phyloP scores from a whole-genome alignment of 2,329 filamentous ascomycete genomes.

The Cytospora chrysosperma region DNA sequence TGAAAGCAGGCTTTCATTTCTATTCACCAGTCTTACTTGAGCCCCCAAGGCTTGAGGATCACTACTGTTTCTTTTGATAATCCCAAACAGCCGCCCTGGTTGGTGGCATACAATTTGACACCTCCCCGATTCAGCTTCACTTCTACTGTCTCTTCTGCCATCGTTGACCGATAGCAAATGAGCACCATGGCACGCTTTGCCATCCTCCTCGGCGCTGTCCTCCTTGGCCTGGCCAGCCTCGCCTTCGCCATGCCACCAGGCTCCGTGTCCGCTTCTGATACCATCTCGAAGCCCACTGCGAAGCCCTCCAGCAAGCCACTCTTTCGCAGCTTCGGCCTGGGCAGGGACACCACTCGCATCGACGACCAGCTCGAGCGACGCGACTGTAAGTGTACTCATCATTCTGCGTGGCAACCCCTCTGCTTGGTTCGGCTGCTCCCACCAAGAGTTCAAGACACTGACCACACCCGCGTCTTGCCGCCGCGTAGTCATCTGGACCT shows the following conservation, averaged over 20 bases:
- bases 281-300: no score
- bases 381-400: conserved; percentile 14
- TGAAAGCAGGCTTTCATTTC: background rate
- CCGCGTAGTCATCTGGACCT: conserved; percentile 16
- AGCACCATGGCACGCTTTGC: conserved; percentile 2
- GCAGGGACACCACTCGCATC: conserved; percentile 13
- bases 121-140: background rate
- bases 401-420: background rate
- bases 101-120: background rate
- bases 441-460: background rate
- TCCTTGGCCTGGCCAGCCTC: conserved; percentile 3
- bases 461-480: background rate
- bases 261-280: background rate
- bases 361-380: conserved; percentile 16
- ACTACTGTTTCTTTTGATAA: background rate
- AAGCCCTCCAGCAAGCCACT: background rate
- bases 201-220: background rate
- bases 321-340: conserved; percentile 13
- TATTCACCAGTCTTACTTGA: background rate
- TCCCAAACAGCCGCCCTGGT: background rate
- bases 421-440: background rate
- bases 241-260: background rate
- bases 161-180: background rate
- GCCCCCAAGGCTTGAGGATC: background rate
- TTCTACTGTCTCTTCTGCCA: background rate